phyloP scores from a whole-genome alignment of 495 filamentous ascomycete genomes.

The Poronia punctata region DNA sequence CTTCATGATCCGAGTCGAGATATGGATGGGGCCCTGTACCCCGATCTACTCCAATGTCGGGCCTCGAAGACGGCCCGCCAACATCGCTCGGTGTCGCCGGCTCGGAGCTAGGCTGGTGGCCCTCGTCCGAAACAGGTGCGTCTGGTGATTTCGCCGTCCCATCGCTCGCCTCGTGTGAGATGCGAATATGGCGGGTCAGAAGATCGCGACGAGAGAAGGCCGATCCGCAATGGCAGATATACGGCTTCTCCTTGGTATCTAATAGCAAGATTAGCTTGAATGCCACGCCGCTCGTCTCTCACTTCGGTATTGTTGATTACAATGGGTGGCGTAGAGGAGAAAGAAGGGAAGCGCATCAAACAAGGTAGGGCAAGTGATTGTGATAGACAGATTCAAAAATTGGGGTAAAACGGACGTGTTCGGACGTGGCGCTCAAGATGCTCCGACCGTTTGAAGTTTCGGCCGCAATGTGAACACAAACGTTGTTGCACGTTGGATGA shows the following conservation, averaged over 20 bases:
- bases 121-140: conserved; percentile 22
- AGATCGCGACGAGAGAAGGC: conserved; percentile 49
- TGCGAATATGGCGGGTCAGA: conserved; percentile 45
- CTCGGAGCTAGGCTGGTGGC: conserved; percentile 21
- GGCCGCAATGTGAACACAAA: conserved; percentile 26
- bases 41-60: conserved; percentile 19
- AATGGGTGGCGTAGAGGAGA: conserved; percentile 8
- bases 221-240: conserved; percentile 48
- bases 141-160: conserved; percentile 25
- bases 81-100: conserved; percentile 22
- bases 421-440: conserved; percentile 50
- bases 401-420: conserved; percentile 40
- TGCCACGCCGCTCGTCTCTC: conserved; percentile 2
- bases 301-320: not conserved
- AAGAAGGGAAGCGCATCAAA: conserved; percentile 11
- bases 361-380: conserved; percentile 17
- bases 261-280: conserved; percentile 14
- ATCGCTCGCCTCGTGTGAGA: conserved; percentile 24
- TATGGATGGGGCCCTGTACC: conserved; percentile 17
- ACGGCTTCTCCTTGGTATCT: conserved; percentile 52
- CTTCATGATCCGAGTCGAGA: conserved; percentile 17
- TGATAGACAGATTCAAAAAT: conserved; percentile 17
- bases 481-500: conserved; percentile 22
- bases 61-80: conserved; percentile 12
- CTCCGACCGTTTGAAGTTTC: conserved; percentile 34